Evolutionary conservation across 1,284 basidiomycete genomes (phyloP).

Genomic region (Moniliella sp.): DNA sequence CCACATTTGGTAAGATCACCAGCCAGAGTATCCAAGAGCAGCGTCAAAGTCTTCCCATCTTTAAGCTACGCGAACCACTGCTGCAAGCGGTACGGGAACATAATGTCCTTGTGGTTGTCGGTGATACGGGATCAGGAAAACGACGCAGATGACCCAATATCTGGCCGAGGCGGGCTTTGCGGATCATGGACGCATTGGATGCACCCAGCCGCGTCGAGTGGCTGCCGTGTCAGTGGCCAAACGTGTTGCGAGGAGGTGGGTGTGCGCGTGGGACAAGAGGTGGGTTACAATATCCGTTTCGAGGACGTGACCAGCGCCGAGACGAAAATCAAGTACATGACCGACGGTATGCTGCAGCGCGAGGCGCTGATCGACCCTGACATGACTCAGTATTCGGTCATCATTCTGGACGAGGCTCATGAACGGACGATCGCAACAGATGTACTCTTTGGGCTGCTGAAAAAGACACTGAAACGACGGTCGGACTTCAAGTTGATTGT

Average conservation of each 20-base stretch:
- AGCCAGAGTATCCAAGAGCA: constrained; percentile 78
- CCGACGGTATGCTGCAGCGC: constrained; percentile 93
- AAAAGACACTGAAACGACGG: constrained; percentile 80
- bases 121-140: constrained; percentile 78
- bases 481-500: constrained; percentile 92
- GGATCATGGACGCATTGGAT: constrained; percentile 71
- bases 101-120: constrained; percentile 78
- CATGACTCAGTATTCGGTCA: constrained; percentile 69
- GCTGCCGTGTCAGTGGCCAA: constrained; percentile 98
- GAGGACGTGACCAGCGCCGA: constrained; percentile 94
- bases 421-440: constrained; percentile 94
- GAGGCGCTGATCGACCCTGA: constrained; percentile 89
- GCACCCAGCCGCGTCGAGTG: constrained; percentile 92
- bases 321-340: constrained; percentile 99
- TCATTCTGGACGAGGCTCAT: constrained; percentile 97
- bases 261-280: constrained; percentile 82
- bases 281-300: constrained; percentile 95
- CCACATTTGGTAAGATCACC: constrained; percentile 81
- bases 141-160: constrained; percentile 73
- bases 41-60: constrained; percentile 71
- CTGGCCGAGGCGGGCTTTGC: constrained; percentile 69
- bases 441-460: constrained; percentile 82
- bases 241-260: constrained; percentile 90
- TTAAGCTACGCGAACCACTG: constrained; percentile 75
- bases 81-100: constrained; percentile 82